Evolutionary conservation across 306 rosid genomes (phyloP).

Genomic region (Trichosanthes truncata): DNA sequence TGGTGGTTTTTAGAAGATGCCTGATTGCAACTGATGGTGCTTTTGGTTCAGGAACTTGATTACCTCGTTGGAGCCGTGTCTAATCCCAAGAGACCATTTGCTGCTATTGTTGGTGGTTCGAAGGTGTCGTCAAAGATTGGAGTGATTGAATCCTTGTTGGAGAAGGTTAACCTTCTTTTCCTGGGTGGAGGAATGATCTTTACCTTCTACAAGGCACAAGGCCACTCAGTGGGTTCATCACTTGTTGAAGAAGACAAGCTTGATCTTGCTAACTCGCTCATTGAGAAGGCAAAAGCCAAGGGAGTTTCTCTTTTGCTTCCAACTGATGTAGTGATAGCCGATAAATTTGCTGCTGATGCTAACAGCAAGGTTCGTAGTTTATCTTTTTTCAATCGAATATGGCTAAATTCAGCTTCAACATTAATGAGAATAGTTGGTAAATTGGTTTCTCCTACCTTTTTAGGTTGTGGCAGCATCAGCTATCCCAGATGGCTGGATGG

Average conservation of each 20-base stretch:
- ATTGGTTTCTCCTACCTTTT: background rate
- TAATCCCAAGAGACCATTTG: slow-evolving; percentile 90
- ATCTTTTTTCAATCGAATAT: background rate
- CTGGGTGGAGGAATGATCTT: slow-evolving; percentile 94
- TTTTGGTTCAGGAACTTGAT: slow-evolving; percentile 68
- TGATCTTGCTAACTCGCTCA: slow-evolving; percentile 59
- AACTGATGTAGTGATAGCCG: slow-evolving; percentile 76
- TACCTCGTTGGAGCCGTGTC: slow-evolving; percentile 83
- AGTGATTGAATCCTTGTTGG: slow-evolving; percentile 87
- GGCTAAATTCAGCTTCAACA: background rate
- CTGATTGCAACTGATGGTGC: background rate
- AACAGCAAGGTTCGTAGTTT: slow-evolving; percentile 53
- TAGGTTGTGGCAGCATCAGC: slow-evolving; percentile 73
- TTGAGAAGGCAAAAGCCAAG: slow-evolving; percentile 76
- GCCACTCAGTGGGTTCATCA: slow-evolving; percentile 70
- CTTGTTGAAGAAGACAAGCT: slow-evolving; percentile 87
- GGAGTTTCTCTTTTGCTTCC: slow-evolving; percentile 88
- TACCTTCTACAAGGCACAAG: slow-evolving; percentile 96
- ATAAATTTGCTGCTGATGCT: slow-evolving; percentile 89
- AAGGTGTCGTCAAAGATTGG: slow-evolving; percentile 94
- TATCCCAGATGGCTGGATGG: slow-evolving; percentile 97
- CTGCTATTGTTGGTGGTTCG: slow-evolving; percentile 90
- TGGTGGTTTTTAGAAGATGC: background rate
- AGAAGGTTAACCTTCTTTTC: slow-evolving; percentile 58
- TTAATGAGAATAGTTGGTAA: background rate